Base-by-base conservation (phyloP, 2,329 filamentous ascomycete genomes). In the Colletotrichum horii region DNA sequence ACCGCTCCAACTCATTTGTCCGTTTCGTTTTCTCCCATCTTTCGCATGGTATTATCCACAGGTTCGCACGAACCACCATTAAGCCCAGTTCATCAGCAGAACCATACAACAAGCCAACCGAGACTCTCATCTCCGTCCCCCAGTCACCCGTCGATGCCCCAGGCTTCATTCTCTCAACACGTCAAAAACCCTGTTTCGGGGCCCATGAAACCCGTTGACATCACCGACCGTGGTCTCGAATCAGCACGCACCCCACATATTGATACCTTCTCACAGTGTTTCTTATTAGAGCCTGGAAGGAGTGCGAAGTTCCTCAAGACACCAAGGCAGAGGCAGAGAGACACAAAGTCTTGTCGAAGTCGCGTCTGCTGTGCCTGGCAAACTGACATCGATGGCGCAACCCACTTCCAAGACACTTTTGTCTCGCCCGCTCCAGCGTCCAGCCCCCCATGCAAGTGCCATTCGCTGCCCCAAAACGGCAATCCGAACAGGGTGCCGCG, bases 401-500 rank as follows among this genome's bases (percentile, higher is more conserved):
- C 69, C 61, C 61, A 62, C 69, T 61, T 66, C 36, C 43, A 65
- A 56, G 56, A 62, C 70, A 34, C 28, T n/a, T 22, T 28, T 69
- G 66, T 69, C 66, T 60, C 66, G 55, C 66, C 66, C 64, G 28
- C 43, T 69, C 22, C 52, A 34, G 36, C 32, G 6, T 11, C 56
- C 30, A 62, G 55, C 61, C 73, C 56, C 60, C 58, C 70, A 68
- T 73, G 64, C 73, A 73, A 26, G 70, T 75, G 73, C 55, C 64
- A 60, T 36, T 68, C 43, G 32, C 56, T 62, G 56, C 30, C 70
- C 64, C 73, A 64, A 75, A 73, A 56, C n/a, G 73, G 73, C 73
- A 75, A 68, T 34, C 73, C 73, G 73, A 75, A 26, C 48, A 58
- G 70, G 64, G 69, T 73, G 64, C 73, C 73, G 73, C 64, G 56